Percentiles rank a stretch among this genome's conserved stretches.
These are phyloP conservation scores for bread wheat (Triticum aestivum) DNA, from an alignment of 176 grass and related monocot genomes.

Conservation along the genomic window IWGSC_CS_RefSeq_v2.1 NC_057799.1:515035996-515036495, in stretches of 20 bases:
- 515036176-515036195: slow-evolving; percentile 54
- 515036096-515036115: not conserved
- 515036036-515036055: not conserved
- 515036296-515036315: not conserved
- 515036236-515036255: slow-evolving; percentile 38
- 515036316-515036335: not conserved
- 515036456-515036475: slow-evolving; percentile 61
- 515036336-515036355: slow-evolving; percentile 39
- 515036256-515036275: slow-evolving; percentile 66
- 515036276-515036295: not conserved
- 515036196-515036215: slow-evolving; percentile 62
- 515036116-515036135: slow-evolving; percentile 56
- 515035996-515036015: slow-evolving; percentile 54
- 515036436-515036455: slow-evolving; percentile 66
- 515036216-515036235: slow-evolving; percentile 49
- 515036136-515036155: slow-evolving; percentile 79
- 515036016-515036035: not conserved
- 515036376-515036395: slow-evolving; percentile 65
- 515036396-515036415: slow-evolving; percentile 76
- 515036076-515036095: not conserved
- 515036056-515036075: not conserved
- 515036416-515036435: slow-evolving; percentile 84
- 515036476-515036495: slow-evolving; percentile 39
- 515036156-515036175: slow-evolving; percentile 51
- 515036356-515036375: slow-evolving; percentile 66